Conservation (phyloP, 2,329 filamentous ascomycete genomes). For the Rutstroemia sydowiana region DNA sequence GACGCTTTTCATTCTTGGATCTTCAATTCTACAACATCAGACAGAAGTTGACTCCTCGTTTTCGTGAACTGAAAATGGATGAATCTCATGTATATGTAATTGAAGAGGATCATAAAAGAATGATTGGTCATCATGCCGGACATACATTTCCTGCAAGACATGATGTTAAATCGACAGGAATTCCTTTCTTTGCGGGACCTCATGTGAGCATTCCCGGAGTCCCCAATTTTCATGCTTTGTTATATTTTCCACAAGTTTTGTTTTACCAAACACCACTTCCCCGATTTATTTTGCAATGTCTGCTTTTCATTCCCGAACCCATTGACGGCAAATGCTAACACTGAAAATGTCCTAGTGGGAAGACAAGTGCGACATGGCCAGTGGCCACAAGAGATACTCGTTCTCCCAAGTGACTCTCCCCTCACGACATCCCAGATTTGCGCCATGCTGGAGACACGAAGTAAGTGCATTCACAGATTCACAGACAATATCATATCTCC, state of each 20-base stretch:
- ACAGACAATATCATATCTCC: too few species aligned
- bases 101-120: constrained; percentile 48
- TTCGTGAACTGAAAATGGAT: constrained; percentile 44
- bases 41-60: constrained; percentile 43
- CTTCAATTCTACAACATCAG: constrained; percentile 46
- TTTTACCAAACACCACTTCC: too few species aligned
- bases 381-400: constrained; percentile 21
- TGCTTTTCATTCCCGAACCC: too few species aligned
- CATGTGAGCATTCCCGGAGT: constrained; percentile 15
- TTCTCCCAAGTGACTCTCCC: constrained; percentile 18
- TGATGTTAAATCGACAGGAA: constrained; percentile 41
- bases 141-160: constrained; percentile 37
- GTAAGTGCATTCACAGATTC: constrained; percentile 7
- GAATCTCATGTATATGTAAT: constrained; percentile 44
- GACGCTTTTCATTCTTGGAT: constrained; percentile 42
- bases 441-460: constrained; percentile 47
- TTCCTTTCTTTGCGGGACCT: constrained; percentile 48
- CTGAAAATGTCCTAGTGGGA: too few species aligned
- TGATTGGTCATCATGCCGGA: constrained; percentile 38
- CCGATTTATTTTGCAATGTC: too few species aligned
- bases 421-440: constrained; percentile 28
- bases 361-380: constrained; percentile 3
- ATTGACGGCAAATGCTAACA: too few species aligned
- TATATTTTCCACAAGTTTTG: too few species aligned
- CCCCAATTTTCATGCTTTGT: too few species aligned